Evolutionary conservation across 2,329 filamentous ascomycete genomes (phyloP), one percentile per base, ranked within the genome.

Genomic region (Eutypella sp.): DNA sequence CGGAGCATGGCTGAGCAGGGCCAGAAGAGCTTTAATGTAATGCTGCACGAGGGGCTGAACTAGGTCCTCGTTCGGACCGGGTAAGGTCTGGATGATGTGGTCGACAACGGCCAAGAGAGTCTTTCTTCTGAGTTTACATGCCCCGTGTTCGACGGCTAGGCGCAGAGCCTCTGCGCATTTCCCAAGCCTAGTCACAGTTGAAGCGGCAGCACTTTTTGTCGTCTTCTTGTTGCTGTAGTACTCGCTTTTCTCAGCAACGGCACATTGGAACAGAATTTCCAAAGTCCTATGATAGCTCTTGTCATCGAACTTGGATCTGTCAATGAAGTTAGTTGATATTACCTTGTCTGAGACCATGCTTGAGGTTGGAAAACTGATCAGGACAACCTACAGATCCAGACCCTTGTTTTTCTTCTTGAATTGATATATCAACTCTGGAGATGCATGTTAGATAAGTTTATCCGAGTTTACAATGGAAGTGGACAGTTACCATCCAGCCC

Each of bases 201-300:
- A 3, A 23, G 70, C 75, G 49, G 71, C 75, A 22, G 74, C 68
- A 11, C 68, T 73, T 44, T 74, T 76, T 5, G 56, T 53, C 10
- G 56, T 59, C 47, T 68, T 73, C 51, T 72, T 76, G 11, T 74
- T 73, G 45, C 76, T 77, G 46, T 79, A 75, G 52, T 80, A 86
- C 16, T 67, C 62, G 9, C 81, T 72, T 60, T 88, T 89, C 55
- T 96, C 90, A 13, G 75, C 66, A 16, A 84, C 64, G 1, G 78
- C 78, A 59, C 76, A 84, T 44, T 78, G 76, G 60, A 96, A 96
- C 3, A 97, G 70, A 1, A 81, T 78, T 58, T 96, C 89, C 56
- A 89, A 88, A 37, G 96, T 82, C 48, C 79, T 78, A 59, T 93
- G 85, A 55, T 87, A 95, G n/a, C 79, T 78, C 61, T 86, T 87